These are phyloP conservation scores for Lasiosphaeria miniovina DNA, from an alignment of 495 filamentous ascomycete species.

Conservation along the genomic window DNA sequence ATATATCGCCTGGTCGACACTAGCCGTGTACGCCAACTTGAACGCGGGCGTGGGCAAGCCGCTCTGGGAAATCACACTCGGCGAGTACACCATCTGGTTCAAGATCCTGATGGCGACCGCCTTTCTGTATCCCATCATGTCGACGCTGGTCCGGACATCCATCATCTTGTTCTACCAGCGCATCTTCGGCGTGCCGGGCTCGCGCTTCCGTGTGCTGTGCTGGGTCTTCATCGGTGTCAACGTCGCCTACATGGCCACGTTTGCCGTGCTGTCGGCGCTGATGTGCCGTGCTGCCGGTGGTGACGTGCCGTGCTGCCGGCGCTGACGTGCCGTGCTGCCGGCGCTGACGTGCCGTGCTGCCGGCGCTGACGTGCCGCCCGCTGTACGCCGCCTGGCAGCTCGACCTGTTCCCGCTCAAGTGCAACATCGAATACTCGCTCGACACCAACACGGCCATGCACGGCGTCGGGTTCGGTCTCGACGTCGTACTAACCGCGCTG, in stretches of 20 bases:
- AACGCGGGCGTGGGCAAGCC: conserved; percentile 3
- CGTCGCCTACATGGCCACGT: background rate
- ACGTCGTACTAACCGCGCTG: background rate
- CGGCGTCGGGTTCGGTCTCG: background rate
- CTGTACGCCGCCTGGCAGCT: background rate
- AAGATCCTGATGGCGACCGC: background rate
- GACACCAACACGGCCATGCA: background rate
- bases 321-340: too few species aligned
- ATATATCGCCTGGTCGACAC: conserved; percentile 1
- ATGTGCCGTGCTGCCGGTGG: too few species aligned
- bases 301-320: too few species aligned
- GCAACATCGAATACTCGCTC: background rate
- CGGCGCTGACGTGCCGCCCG: background rate
- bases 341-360: too few species aligned
- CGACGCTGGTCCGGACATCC: background rate
- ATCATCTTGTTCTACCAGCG: conserved; percentile 1
- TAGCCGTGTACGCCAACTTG: conserved; percentile 2
- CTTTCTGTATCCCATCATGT: conserved; percentile 1
- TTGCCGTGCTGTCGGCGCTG: background rate
- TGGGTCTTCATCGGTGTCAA: background rate
- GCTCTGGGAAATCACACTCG: background rate
- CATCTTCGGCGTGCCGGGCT: background rate
- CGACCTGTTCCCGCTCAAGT: background rate
- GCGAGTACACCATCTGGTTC: background rate
- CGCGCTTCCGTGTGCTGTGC: background rate